Percentiles rank a stretch among this genome's conserved stretches.
phyloP scores from a whole-genome alignment of 2,329 filamentous ascomycete species.

The Exophiala lecanii-corni region DNA sequence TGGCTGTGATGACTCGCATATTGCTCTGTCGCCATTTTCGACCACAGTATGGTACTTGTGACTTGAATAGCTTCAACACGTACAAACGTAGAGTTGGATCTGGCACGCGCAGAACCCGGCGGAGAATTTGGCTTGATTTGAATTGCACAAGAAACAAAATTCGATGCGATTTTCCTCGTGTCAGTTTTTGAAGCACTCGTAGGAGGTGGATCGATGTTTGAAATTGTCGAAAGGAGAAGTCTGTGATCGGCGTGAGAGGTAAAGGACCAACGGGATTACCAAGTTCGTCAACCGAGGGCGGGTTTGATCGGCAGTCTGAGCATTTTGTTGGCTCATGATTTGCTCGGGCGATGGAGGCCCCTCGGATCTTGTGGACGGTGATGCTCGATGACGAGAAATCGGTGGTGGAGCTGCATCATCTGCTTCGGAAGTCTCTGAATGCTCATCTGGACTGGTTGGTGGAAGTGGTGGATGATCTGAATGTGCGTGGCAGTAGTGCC shows the following conservation, averaged over 20 bases:
- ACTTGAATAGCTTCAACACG: constrained; percentile 97
- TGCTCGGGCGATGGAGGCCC: constrained; percentile 28
- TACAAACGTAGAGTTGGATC: constrained; percentile 84
- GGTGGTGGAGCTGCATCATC: constrained; percentile 79
- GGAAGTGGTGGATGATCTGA: constrained; percentile 54
- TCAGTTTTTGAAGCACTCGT: constrained; percentile 95
- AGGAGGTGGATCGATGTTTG: constrained; percentile 93
- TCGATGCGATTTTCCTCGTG: constrained; percentile 90
- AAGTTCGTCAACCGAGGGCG: constrained; percentile 72
- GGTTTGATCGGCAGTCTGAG: constrained; percentile 10
- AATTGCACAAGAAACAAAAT: constrained; percentile 92
- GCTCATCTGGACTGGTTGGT: constrained; percentile 28
- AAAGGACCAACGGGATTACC: constrained; percentile 67
- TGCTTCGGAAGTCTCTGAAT: constrained; percentile 31
- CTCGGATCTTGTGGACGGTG: constrained; percentile 33
- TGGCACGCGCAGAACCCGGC: constrained; percentile 85
- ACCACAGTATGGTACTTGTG: constrained; percentile 95
- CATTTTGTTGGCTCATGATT: constrained; percentile 27
- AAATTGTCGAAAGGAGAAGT: constrained; percentile 90
- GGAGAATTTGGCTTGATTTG: constrained; percentile 87
- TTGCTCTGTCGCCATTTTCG: constrained; percentile 97
- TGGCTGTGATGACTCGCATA: constrained; percentile 97
- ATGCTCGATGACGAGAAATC: constrained; percentile 60
- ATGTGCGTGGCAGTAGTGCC: constrained; percentile 76
- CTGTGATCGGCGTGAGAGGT: constrained; percentile 73